Base-by-base conservation (phyloP, 345 rosid genomes). In the Arabis hirsuta region DNA sequence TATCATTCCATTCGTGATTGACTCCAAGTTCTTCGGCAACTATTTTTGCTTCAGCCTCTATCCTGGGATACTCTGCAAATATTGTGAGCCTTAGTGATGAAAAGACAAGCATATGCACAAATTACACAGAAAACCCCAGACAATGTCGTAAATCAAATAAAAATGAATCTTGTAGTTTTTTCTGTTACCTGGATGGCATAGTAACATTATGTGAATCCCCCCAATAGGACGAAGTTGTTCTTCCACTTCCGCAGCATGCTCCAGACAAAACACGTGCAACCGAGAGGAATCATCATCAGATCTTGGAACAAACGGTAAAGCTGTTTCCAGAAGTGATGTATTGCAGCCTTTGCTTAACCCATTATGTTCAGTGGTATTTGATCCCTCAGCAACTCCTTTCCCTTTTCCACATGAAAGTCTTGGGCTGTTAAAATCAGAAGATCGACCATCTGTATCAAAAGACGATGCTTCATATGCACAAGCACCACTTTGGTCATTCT, bases 211-310 rank as follows among this genome's bases (percentile, higher is more conserved):
- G 69, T 87, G 69, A 64, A 82, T 92, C 42, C 98, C 99, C 71
- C 99, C 97, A n/a, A 88, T 81, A 60, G 78, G 79, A 29, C 79
- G 83, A 54, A 95, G 89, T 78, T 76, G 94, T 77, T 95, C 83
- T 68, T 91, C 97, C 53, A 88, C 90, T 81, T 91, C 97, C n/a
- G 87, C 79, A 72, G 99, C 99, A 79, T 95, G 98, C 85, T 95
- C 91, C 61, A 95, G 98, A 82, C 99, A 95, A 81, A 95, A 95
- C 44, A 95, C 86, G 66, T 95, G 97, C 85, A 87, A 51, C 45
- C 86, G 87, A 67, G 88, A 91, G 69, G 96, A 87, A 78, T 90
- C 96, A 46, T 88, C 92, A 74, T 87, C 83, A 61, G 82, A 84
- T 72, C 74, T 81, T 31, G 77, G 85, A 75, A 81, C 42, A 79